These are phyloP conservation scores for Trichoderma sp. DNA, from an alignment of 2,329 filamentous ascomycete genomes.

Conservation along the genomic window DNA sequence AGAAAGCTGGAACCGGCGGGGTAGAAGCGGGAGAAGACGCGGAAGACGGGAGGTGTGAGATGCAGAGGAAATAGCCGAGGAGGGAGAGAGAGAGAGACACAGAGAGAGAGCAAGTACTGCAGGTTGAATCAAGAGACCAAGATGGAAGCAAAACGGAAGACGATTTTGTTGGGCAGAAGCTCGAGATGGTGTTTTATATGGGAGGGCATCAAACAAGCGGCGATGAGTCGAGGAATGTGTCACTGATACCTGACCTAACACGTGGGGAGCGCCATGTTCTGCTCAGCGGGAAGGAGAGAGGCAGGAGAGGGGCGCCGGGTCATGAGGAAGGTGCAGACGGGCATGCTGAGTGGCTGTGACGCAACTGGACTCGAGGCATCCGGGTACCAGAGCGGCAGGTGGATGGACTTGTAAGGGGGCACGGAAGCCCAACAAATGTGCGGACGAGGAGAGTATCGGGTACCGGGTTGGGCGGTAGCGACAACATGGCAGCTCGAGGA, in stretches of 20 bases:
- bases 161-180: not conserved
- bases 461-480: constrained; percentile 6
- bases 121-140: not conserved
- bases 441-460: constrained; percentile 14
- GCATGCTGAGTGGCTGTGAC: constrained; percentile 25
- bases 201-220: too few relatives aligned
- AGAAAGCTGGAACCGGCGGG: constrained; percentile 22
- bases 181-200: not conserved
- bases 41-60: not conserved
- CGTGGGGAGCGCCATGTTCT: constrained; percentile 12
- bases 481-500: too few relatives aligned
- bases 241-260: not conserved
- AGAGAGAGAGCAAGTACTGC: not conserved
- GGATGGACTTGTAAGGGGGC: constrained; percentile 4
- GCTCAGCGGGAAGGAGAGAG: constrained; percentile 20
- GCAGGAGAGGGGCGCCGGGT: constrained; percentile 5
- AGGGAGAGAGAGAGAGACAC: not conserved
- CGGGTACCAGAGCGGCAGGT: constrained; percentile 16
- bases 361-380: constrained; percentile 10
- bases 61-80: not conserved
- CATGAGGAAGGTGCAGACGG: constrained; percentile 27
- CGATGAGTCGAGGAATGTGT: constrained; percentile 17
- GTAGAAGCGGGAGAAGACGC: constrained; percentile 7
- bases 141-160: not conserved
- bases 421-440: not conserved